A percentile compares a stretch with the other conserved stretches of the same genome.
phyloP scores from a whole-genome alignment of 2,329 filamentous ascomycete genomes.

The Talaromyces sp. region DNA sequence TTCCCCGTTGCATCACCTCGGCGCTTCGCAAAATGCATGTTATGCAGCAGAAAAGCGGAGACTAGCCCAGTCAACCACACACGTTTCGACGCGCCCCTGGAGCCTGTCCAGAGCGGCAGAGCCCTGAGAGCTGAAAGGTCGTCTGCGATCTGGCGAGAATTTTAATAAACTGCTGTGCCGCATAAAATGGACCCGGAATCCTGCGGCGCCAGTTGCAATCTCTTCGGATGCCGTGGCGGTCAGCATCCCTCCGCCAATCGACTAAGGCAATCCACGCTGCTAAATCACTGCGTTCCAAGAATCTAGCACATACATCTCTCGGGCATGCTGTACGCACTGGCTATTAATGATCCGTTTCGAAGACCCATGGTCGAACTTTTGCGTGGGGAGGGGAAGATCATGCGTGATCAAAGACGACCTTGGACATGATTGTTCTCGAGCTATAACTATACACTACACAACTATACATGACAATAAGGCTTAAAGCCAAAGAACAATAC shows the following conservation, averaged over 20 bases:
- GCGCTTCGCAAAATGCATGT: not conserved
- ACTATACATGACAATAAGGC: not conserved
- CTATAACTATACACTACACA: not conserved
- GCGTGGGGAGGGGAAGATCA: not conserved
- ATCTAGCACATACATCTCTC: not conserved
- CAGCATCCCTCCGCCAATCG: not conserved
- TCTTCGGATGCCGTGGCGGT: not conserved
- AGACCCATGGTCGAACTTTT: not conserved
- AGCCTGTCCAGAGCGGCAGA: not conserved
- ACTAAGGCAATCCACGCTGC: not conserved
- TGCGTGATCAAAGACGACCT: not conserved
- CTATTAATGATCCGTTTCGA: not conserved
- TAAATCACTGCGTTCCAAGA: not conserved
- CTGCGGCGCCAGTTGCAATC: slow-evolving; percentile 4
- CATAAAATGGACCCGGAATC: not conserved
- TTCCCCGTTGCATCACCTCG: slow-evolving; percentile 5
- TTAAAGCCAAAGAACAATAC: not conserved
- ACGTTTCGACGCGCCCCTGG: slow-evolving; percentile 10
- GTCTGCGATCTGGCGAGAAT: not conserved
- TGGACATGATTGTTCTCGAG: not conserved
- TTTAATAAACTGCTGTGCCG: slow-evolving; percentile 2
- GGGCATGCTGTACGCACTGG: not conserved
- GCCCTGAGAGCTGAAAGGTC: not conserved
- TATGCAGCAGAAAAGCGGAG: slow-evolving; percentile 11
- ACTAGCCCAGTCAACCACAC: not conserved